Evolutionary conservation across 257 asterid species (phyloP).

Genomic region (Fraxinus pennsylvanica): DNA sequence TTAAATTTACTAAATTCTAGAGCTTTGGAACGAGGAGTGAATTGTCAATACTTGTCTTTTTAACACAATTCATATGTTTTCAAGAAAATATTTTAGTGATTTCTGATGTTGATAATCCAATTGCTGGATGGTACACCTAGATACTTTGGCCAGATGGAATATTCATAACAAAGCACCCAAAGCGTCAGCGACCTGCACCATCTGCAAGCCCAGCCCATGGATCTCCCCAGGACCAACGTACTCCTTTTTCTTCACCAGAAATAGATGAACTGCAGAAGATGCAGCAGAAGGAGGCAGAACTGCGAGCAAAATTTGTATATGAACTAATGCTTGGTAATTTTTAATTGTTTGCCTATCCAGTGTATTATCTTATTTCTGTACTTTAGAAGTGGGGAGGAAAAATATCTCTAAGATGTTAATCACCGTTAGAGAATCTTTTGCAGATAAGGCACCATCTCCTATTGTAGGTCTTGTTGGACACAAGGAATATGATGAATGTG

Average conservation of each 20-base stretch:
- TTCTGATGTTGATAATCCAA: not conserved
- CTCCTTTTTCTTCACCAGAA: not conserved
- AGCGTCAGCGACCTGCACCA: slow-evolving; percentile 37
- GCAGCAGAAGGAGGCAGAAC: not conserved
- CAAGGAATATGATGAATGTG: slow-evolving; percentile 86
- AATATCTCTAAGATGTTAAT: slow-evolving; percentile 11
- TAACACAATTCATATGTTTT: not conserved
- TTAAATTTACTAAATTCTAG: not conserved
- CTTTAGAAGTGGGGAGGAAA: not conserved
- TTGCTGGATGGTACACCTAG: slow-evolving; percentile 26
- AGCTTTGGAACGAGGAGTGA: not conserved
- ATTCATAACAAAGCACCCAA: slow-evolving; percentile 58
- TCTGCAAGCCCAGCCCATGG: slow-evolving; percentile 29
- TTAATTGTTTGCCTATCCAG: slow-evolving; percentile 7
- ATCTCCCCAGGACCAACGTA: not conserved
- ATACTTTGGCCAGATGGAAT: slow-evolving; percentile 60
- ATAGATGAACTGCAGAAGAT: slow-evolving; percentile 4
- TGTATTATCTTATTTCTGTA: slow-evolving; percentile 4
- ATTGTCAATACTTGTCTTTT: slow-evolving; percentile 14
- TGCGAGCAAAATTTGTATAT: slow-evolving; percentile 29
- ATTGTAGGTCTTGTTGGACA: slow-evolving; percentile 87
- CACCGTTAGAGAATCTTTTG: slow-evolving; percentile 22
- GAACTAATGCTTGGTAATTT: slow-evolving; percentile 66
- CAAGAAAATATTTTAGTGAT: not conserved
- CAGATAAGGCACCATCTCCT: slow-evolving; percentile 96